Percentiles rank a stretch among this genome's conserved stretches.
Evolutionary conservation across 2,329 filamentous ascomycete genomes (phyloP).

Genomic region (Apiospora phragmitis): DNA sequence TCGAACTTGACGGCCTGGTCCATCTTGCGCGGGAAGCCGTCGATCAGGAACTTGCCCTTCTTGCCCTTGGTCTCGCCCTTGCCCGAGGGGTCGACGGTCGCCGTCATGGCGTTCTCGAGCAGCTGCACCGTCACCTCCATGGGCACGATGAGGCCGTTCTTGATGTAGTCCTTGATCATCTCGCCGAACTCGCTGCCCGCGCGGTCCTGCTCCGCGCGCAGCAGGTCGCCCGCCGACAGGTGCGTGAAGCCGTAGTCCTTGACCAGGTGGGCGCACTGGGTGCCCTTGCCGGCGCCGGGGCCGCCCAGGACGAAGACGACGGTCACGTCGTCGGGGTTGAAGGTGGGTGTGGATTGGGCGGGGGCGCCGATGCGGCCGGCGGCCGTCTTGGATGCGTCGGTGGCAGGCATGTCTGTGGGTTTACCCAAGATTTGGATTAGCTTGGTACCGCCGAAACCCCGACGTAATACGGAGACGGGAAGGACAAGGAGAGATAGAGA

Average conservation of each 20-base stretch:
- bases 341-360: slow-evolving; percentile 65
- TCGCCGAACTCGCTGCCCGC: slow-evolving; percentile 85
- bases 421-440: slow-evolving; percentile 8
- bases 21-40: slow-evolving; percentile 93
- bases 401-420: slow-evolving; percentile 41
- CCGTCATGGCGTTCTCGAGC: slow-evolving; percentile 89
- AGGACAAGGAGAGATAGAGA: neutral
- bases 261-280: slow-evolving; percentile 88
- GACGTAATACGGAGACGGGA: neutral
- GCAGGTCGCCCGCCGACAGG: slow-evolving; percentile 87
- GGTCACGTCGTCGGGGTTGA: slow-evolving; percentile 76
- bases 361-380: slow-evolving; percentile 45
- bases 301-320: slow-evolving; percentile 96
- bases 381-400: slow-evolving; percentile 39
- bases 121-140: slow-evolving; percentile 96
- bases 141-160: slow-evolving; percentile 93
- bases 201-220: slow-evolving; percentile 90
- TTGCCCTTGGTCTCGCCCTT: slow-evolving; percentile 28
- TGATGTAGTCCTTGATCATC: slow-evolving; percentile 91
- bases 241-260: slow-evolving; percentile 88
- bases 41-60: slow-evolving; percentile 73
- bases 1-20: slow-evolving; percentile 97
- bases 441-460: neutral
- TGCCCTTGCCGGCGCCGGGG: slow-evolving; percentile 94
- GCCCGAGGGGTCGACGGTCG: slow-evolving; percentile 54